Evolutionary conservation across 176 grass and related monocot species (phyloP), one percentile per base, ranked within the genome.

Genomic region (Oryza glaberrima): DNA sequence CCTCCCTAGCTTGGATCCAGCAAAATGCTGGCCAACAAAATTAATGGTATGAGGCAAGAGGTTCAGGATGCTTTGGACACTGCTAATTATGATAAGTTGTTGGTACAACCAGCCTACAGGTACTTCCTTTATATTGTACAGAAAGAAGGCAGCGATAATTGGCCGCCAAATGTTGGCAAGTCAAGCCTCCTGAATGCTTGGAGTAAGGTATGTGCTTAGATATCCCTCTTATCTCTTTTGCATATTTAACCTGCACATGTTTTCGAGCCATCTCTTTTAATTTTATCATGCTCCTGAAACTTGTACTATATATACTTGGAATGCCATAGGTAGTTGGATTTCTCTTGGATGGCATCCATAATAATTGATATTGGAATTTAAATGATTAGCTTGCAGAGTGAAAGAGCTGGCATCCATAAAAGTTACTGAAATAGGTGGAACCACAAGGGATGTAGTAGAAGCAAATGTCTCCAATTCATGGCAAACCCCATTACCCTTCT

Each of bases 381-480:
- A 90, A 83, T 92, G 51, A 86, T 92, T 94, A 98, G 93, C 80
- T 82, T 98, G 75, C 96, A 96, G 96, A 98, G 96, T 92, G 96
- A 98, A 83, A 94, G 96, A 84, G 96, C 93, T 41, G 36, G 36
- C 36, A 38, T 38, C 36, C 36, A 38, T 38, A 38, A 38, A 38
- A 38, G 36, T 38, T 38, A 98, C 95, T 85, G 96, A 95, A 89
- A 90, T 98, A 85, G 96, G 91, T 44, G 93, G 96, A 92, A 98
- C 90, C 43, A 94, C 96, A 26, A 88, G 96, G 81, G 93, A 95
- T 85, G 93, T 95, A 52, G 74, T 98, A 58, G 96, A 98, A 94
- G 90, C 93, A 70, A 92, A 86, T 90, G 75, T 98, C 25, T 91
- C 91, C 91, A 5, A 80, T 98, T 88, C 56, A 84, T 40, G 93